Evolutionary conservation across 345 rosid genomes (phyloP).

Genomic region (Eucalyptus regnans): DNA sequence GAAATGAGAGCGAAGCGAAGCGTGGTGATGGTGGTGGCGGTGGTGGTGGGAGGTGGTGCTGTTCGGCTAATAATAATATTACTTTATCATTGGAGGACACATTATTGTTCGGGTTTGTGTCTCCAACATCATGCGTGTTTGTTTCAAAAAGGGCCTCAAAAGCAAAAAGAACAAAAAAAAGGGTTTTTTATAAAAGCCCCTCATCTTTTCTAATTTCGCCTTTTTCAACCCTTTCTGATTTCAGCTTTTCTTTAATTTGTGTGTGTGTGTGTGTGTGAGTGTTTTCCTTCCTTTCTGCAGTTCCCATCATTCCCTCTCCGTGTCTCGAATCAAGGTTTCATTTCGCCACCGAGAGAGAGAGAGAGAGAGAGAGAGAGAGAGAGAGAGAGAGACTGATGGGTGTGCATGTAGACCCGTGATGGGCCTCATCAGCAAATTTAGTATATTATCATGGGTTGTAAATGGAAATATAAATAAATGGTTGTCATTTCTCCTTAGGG

Average conservation of each 20-base stretch:
- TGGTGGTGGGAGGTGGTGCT: background rate
- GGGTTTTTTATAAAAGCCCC: background rate
- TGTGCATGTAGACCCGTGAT: background rate
- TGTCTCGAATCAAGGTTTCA: background rate
- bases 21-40: background rate
- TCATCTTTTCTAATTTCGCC: background rate
- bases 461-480: background rate
- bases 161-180: background rate
- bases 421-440: background rate
- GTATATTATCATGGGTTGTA: background rate
- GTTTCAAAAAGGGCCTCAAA: background rate
- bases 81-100: background rate
- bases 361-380: too few relatives aligned
- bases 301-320: background rate
- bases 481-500: background rate
- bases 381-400: background rate
- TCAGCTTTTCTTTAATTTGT: background rate
- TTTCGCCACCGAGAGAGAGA: background rate
- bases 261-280: too few relatives aligned
- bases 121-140: background rate
- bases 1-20: background rate
- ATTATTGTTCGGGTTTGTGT: background rate
- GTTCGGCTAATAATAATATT: background rate
- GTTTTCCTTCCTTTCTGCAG: background rate
- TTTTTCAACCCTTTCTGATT: background rate